Evolutionary conservation across 495 filamentous ascomycete genomes (phyloP).

Genomic region (Penicillium silybi): DNA sequence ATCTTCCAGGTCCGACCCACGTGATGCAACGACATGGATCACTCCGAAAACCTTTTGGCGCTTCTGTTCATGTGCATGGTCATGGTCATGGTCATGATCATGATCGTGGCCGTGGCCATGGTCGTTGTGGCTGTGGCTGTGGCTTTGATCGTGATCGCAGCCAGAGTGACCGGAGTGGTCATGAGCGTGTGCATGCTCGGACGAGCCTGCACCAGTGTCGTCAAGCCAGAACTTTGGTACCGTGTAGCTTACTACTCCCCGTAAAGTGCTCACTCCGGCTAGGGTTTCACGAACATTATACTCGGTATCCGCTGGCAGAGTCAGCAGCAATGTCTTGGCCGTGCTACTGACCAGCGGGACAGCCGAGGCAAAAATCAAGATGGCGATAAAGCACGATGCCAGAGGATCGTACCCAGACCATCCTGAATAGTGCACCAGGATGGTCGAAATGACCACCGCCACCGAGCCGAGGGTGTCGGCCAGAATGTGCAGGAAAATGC

Average conservation of each 20-base stretch:
- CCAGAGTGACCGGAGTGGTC: slow-evolving; percentile 9
- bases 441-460: slow-evolving; percentile 88
- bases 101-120: slow-evolving; percentile 4
- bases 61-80: slow-evolving; percentile 26
- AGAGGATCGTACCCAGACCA: slow-evolving; percentile 97
- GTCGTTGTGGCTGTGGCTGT: slow-evolving; percentile 1
- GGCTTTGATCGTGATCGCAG: slow-evolving; percentile 14
- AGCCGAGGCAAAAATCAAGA: slow-evolving; percentile 85
- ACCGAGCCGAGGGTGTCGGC: slow-evolving; percentile 93
- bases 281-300: slow-evolving; percentile 84
- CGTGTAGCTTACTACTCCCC: slow-evolving; percentile 80
- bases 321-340: slow-evolving; percentile 75
- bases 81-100: slow-evolving; percentile 7
- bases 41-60: slow-evolving; percentile 63
- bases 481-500: slow-evolving; percentile 95
- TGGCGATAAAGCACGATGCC: slow-evolving; percentile 88
- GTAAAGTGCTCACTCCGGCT: slow-evolving; percentile 73
- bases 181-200: slow-evolving; percentile 17
- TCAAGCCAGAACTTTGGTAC: slow-evolving; percentile 95
- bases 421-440: slow-evolving; percentile 76
- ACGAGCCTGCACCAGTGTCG: slow-evolving; percentile 49
- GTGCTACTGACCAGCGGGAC: slow-evolving; percentile 83
- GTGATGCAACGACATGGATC: slow-evolving; percentile 74
- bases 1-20: slow-evolving; percentile 69
- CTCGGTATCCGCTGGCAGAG: slow-evolving; percentile 79